A percentile compares a stretch with the other conserved stretches of the same genome.
These are phyloP conservation scores for Wickerhamiella kazuoi DNA, from an alignment of 805 yeast genomes.

Conservation along the genomic window DNA sequence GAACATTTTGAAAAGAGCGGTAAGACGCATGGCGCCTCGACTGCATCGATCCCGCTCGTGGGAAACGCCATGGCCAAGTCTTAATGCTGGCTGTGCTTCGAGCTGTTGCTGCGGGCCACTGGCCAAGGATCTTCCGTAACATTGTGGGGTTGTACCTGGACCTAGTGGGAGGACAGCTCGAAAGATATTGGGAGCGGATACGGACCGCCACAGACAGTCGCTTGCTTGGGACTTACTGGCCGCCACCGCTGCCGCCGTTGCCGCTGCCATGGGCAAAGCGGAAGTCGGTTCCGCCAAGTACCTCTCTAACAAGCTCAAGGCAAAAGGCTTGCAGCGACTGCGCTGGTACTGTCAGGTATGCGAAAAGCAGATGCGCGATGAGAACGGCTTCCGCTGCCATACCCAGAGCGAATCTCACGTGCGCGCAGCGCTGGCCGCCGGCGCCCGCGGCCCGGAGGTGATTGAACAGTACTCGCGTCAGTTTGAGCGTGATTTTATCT, in stretches of 20 bases:
- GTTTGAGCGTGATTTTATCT: slow-evolving; percentile 49
- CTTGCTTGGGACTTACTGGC: too few species aligned
- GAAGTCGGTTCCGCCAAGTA: slow-evolving; percentile 53
- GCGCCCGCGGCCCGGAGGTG: slow-evolving; percentile 25
- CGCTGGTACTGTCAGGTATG: slow-evolving; percentile 82
- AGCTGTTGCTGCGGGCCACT: too few species aligned
- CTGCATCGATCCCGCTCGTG: too few species aligned
- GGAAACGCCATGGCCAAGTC: too few species aligned
- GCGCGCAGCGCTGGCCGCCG: slow-evolving; percentile 23
- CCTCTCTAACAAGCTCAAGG: slow-evolving; percentile 58
- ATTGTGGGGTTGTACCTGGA: too few species aligned
- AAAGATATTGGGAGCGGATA: too few species aligned
- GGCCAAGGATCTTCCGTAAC: too few species aligned
- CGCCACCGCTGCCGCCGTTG: too few species aligned
- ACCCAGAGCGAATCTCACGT: slow-evolving; percentile 64
- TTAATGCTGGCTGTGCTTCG: too few species aligned
- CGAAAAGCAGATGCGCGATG: slow-evolving; percentile 85
- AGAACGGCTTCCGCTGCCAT: slow-evolving; percentile 87
- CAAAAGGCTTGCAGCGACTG: slow-evolving; percentile 70
- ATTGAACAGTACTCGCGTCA: slow-evolving; percentile 41
- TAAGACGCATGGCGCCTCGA: neutral
- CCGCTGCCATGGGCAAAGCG: slow-evolving; percentile 32
- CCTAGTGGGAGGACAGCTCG: too few species aligned
- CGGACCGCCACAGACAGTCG: too few species aligned
- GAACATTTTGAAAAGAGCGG: neutral